These are phyloP conservation scores for Penicillium sp. DNA, from an alignment of 2,329 filamentous ascomycete species.

Conservation along the genomic window DNA sequence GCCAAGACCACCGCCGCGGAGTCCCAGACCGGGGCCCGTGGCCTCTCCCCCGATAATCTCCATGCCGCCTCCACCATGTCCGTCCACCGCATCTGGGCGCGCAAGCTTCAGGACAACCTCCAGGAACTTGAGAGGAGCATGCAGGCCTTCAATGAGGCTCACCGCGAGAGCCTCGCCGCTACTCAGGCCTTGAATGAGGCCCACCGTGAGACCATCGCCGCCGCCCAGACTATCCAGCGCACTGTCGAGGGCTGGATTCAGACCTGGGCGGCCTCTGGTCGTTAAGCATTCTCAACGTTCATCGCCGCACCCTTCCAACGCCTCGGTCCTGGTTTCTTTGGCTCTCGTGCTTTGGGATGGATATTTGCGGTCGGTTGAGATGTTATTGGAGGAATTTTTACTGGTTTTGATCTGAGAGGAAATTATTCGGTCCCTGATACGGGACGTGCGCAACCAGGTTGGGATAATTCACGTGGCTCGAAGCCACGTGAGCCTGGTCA, in stretches of 20 bases:
- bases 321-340: background rate
- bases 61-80: constrained; percentile 27
- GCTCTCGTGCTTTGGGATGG: background rate
- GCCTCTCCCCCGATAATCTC: constrained; percentile 15
- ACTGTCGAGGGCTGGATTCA: constrained; percentile 25
- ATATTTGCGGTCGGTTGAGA: background rate
- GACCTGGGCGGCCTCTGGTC: constrained; percentile 16
- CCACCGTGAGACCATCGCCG: constrained; percentile 7
- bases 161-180: constrained; percentile 6
- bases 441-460: background rate
- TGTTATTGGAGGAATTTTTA: background rate
- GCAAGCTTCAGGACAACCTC: constrained; percentile 58
- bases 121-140: constrained; percentile 58
- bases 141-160: constrained; percentile 42
- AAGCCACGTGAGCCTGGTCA: background rate
- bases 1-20: background rate
- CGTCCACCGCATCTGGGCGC: constrained; percentile 55
- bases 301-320: background rate
- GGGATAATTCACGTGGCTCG: background rate
- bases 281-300: background rate
- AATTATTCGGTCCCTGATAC: background rate
- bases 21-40: background rate
- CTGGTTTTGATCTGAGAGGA: background rate
- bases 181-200: constrained; percentile 41
- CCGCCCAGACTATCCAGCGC: constrained; percentile 16